Percentiles rank a stretch among this genome's conserved stretches.
phyloP scores from a whole-genome alignment of 495 filamentous ascomycete species.

The Daldinia loculata region DNA sequence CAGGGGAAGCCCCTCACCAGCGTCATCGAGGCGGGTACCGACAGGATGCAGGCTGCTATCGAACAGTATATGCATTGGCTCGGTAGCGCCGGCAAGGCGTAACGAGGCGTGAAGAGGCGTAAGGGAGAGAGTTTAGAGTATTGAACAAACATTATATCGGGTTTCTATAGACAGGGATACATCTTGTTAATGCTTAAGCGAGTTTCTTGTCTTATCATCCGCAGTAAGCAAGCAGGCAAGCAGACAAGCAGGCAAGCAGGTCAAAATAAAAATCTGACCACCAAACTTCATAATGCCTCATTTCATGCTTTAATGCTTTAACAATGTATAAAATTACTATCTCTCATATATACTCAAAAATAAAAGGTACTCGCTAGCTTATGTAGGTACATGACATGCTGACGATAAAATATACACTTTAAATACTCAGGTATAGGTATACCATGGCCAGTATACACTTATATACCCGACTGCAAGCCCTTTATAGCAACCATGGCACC shows the following conservation, averaged over 20 bases:
- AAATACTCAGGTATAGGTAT: slow-evolving; percentile 1
- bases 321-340: not conserved
- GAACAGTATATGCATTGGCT: slow-evolving; percentile 79
- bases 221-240: not conserved
- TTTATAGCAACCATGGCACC: slow-evolving; percentile 66
- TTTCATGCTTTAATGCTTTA: not conserved
- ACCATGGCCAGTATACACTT: slow-evolving; percentile 13
- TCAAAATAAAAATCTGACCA: not conserved
- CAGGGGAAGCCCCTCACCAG: slow-evolving; percentile 73
- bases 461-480: slow-evolving; percentile 52
- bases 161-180: slow-evolving; percentile 8
- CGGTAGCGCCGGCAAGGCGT: slow-evolving; percentile 71
- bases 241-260: not conserved
- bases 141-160: not conserved
- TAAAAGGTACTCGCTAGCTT: not conserved
- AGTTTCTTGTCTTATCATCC: not conserved
- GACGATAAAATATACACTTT: slow-evolving; percentile 2
- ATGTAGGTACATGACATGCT: slow-evolving; percentile 4
- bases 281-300: not conserved
- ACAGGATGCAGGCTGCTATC: slow-evolving; percentile 77
- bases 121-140: not conserved
- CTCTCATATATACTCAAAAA: not conserved
- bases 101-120: not conserved
- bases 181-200: not conserved
- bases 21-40: slow-evolving; percentile 75